phyloP scores from a whole-genome alignment of 73 alveolate species.

The Stentor coeruleus region DNA sequence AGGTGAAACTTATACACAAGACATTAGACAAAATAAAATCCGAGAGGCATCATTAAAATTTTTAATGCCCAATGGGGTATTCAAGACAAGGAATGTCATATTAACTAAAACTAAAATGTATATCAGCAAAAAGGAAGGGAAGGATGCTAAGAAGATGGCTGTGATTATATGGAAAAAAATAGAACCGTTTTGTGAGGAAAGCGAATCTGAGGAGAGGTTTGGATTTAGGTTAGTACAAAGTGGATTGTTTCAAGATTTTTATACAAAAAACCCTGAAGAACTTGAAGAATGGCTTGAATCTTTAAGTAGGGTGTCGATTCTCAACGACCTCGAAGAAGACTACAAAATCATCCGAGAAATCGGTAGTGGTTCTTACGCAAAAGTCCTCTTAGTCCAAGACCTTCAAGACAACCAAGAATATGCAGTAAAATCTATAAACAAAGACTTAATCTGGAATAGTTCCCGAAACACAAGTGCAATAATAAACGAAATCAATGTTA shows the following conservation, averaged over 20 bases:
- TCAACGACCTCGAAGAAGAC: neutral
- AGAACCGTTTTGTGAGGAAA: conserved; percentile 7
- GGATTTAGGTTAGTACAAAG: conserved; percentile 3
- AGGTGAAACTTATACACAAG: neutral
- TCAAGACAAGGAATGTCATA: neutral
- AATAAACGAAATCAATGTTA: conserved; percentile 33
- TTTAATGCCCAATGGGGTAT: neutral
- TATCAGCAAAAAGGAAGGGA: neutral
- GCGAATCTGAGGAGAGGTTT: neutral
- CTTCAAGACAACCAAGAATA: conserved; percentile 24
- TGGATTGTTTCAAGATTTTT: neutral
- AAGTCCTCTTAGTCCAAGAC: conserved; percentile 32
- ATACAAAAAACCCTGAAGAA: neutral
- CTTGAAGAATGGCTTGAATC: neutral
- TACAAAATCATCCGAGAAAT: neutral
- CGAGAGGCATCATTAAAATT: neutral
- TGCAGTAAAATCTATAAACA: conserved; percentile 38
- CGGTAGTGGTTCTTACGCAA: conserved; percentile 13
- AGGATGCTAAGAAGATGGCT: neutral
- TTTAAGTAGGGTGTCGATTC: neutral
- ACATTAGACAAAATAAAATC: neutral
- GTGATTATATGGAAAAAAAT: neutral
- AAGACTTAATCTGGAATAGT: conserved; percentile 27
- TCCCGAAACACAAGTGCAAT: conserved; percentile 25
- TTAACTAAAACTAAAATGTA: neutral